phyloP scores from a whole-genome alignment of 345 rosid genomes.

The Eucalyptus lansdowneana region DNA sequence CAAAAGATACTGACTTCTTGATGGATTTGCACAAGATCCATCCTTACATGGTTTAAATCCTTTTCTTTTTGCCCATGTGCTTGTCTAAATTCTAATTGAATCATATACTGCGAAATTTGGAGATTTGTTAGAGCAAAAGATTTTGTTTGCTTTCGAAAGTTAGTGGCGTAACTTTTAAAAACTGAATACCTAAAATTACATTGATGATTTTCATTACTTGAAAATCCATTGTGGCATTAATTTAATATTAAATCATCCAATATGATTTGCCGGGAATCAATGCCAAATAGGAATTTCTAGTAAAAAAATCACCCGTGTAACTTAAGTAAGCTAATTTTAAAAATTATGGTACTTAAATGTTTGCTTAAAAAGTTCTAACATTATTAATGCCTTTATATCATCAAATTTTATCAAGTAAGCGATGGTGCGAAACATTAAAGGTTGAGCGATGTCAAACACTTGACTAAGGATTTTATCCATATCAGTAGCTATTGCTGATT shows the following conservation, averaged over 20 bases:
- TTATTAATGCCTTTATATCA: constrained; percentile 27
- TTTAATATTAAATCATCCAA: not conserved
- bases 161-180: not conserved
- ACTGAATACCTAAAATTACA: not conserved
- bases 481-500: no score
- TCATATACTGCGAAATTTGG: accelerated
- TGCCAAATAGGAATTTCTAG: no score
- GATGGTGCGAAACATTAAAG: no score
- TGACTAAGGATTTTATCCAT: no score
- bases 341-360: not conserved
- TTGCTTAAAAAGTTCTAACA: not conserved
- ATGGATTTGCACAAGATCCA: no score
- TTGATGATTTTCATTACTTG: not conserved
- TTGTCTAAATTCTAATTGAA: not conserved
- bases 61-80: not conserved
- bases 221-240: not conserved
- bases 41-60: no score
- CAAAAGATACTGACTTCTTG: no score
- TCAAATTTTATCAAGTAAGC: no score
- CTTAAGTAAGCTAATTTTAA: not conserved
- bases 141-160: no score
- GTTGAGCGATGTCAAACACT: no score
- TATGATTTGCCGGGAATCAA: no score
- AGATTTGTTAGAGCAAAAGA: not conserved
- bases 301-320: not conserved